phyloP scores from a whole-genome alignment of 495 filamentous ascomycete genomes.

The Aspergillus bridgeri region DNA sequence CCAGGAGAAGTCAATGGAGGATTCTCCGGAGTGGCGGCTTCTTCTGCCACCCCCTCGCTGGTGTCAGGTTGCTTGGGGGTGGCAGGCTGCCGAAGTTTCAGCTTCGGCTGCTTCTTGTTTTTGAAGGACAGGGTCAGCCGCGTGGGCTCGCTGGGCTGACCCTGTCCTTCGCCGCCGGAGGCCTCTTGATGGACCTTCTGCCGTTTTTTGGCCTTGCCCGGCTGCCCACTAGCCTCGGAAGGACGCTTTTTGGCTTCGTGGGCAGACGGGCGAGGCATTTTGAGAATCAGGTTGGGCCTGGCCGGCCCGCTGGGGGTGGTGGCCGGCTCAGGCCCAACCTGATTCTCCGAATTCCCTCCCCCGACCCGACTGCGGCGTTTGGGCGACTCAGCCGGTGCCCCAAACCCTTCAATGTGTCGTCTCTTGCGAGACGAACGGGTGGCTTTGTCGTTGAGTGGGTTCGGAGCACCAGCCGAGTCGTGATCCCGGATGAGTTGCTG shows the following conservation, averaged over 20 bases:
- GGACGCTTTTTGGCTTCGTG: slow-evolving; percentile 1
- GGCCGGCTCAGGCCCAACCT: background rate
- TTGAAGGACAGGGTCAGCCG: background rate
- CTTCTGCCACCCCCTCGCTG: background rate
- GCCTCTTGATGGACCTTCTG: background rate
- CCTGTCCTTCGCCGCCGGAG: background rate
- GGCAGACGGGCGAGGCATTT: background rate
- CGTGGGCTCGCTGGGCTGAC: background rate
- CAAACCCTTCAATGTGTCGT: background rate
- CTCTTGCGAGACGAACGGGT: background rate
- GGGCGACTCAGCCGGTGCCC: slow-evolving; percentile 2
- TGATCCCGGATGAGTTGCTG: slow-evolving; percentile 14
- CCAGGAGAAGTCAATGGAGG: background rate
- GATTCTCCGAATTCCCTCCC: background rate
- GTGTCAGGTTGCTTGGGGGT: background rate
- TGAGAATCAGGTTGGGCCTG: background rate
- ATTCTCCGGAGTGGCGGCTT: background rate
- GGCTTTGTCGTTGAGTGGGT: background rate
- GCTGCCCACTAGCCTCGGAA: background rate
- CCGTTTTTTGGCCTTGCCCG: background rate
- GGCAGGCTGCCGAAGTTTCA: background rate
- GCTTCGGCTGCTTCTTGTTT: background rate
- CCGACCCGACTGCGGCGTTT: background rate
- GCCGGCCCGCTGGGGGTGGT: background rate
- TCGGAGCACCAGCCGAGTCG: slow-evolving; percentile 3